phyloP scores from a whole-genome alignment of 371 early-diverging fungal species.

The Mortierella sp. region DNA sequence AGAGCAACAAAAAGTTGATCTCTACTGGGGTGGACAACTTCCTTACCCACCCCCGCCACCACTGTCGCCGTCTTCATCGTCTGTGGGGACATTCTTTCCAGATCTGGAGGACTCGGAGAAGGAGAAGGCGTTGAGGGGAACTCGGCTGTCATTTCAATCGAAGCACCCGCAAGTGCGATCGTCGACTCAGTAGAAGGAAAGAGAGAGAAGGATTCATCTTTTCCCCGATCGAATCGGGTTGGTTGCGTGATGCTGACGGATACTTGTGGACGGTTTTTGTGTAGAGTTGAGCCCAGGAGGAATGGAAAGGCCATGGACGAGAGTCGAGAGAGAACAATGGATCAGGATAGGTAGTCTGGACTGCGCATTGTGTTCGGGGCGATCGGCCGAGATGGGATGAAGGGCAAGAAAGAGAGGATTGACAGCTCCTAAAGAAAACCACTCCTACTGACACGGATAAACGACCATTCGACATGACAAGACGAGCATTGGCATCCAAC shows the following conservation, averaged over 20 bases:
- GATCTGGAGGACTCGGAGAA: slow-evolving; percentile 25
- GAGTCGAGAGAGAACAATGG: neutral
- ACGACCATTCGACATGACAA: neutral
- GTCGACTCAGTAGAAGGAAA: neutral
- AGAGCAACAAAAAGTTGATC: slow-evolving; percentile 17
- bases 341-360: no score
- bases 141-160: neutral
- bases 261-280: neutral
- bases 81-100: slow-evolving; percentile 19
- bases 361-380: neutral
- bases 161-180: neutral
- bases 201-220: neutral
- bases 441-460: neutral
- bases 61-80: neutral
- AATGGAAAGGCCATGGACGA: neutral
- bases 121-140: slow-evolving; percentile 17
- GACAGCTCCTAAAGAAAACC: neutral
- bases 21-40: slow-evolving; percentile 26
- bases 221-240: neutral
- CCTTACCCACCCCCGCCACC: slow-evolving; percentile 40
- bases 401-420: neutral
- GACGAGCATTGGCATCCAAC: neutral
- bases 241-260: slow-evolving; percentile 10
- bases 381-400: neutral
- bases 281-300: slow-evolving; percentile 1